Conservation (phyloP, 257 asterid genomes). For the Dorcoceras hygrometricum region DNA sequence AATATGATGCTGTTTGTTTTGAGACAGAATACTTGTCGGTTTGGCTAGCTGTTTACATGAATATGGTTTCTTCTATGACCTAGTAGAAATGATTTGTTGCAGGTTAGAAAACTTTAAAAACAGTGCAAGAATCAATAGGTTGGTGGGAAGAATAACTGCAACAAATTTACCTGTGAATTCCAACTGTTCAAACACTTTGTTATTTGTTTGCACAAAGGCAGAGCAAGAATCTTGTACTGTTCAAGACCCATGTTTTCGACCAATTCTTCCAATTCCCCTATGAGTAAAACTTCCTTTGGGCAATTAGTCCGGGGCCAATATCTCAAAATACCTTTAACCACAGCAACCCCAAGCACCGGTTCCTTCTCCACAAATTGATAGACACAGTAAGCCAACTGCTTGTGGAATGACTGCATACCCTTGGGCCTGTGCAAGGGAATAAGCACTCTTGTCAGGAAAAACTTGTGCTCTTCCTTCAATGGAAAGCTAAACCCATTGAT, state of each 20-base stretch:
- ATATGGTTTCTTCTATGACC: background rate
- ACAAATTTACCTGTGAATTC: slow-evolving; percentile 64
- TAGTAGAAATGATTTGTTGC: too few relatives aligned
- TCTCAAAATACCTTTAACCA: slow-evolving; percentile 54
- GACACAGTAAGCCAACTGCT: slow-evolving; percentile 71
- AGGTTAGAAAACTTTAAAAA: background rate
- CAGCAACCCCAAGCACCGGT: slow-evolving; percentile 48
- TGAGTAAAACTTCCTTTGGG: slow-evolving; percentile 70
- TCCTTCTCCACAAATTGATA: slow-evolving; percentile 78
- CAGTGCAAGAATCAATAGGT: background rate
- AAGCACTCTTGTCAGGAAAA: slow-evolving; percentile 56
- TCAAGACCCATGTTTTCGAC: slow-evolving; percentile 47
- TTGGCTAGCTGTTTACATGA: background rate
- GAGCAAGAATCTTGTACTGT: slow-evolving; percentile 43
- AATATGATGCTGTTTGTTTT: background rate
- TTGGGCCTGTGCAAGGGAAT: slow-evolving; percentile 71
- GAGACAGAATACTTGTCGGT: background rate
- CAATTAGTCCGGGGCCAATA: slow-evolving; percentile 72
- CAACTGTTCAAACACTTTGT: slow-evolving; percentile 66
- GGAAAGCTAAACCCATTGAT: slow-evolving; percentile 74
- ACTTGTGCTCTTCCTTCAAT: slow-evolving; percentile 70
- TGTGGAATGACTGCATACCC: slow-evolving; percentile 63
- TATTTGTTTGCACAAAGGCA: slow-evolving; percentile 61
- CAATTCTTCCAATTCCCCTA: slow-evolving; percentile 73
- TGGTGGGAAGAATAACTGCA: background rate